A percentile compares a stretch with the other conserved stretches of the same genome.
phyloP scores from a whole-genome alignment of 2,329 filamentous ascomycete species.

The Hymenoscyphus fraxineus region DNA sequence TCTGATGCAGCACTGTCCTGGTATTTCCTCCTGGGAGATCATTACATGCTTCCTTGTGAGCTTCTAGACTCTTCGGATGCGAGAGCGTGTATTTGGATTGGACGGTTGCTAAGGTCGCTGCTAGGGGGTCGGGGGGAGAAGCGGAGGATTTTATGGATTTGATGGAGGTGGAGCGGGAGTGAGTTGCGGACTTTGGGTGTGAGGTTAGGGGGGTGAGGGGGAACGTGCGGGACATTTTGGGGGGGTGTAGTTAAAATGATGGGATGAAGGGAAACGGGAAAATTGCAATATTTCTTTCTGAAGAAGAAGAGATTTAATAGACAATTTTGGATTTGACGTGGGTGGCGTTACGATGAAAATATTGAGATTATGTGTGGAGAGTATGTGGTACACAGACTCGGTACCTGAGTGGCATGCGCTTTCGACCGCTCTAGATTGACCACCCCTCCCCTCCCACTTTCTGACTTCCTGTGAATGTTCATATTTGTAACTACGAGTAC shows the following conservation, averaged over 20 bases:
- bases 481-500: too few relatives aligned
- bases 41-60: slow-evolving; percentile 25
- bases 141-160: slow-evolving; percentile 1
- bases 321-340: background rate
- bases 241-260: background rate
- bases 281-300: too few relatives aligned
- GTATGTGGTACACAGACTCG: background rate
- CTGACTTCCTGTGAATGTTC: too few relatives aligned
- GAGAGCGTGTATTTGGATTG: slow-evolving; percentile 12
- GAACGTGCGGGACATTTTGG: background rate
- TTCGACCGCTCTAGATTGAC: too few relatives aligned
- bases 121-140: slow-evolving; percentile 4
- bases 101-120: background rate
- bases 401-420: background rate
- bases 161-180: background rate
- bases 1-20: slow-evolving; percentile 24
- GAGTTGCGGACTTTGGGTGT: background rate
- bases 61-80: slow-evolving; percentile 1
- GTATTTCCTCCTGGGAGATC: slow-evolving; percentile 30
- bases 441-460: too few relatives aligned
- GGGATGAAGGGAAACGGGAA: background rate
- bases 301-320: background rate
- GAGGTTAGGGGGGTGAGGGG: background rate
- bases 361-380: background rate
- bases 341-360: background rate